phyloP scores from a whole-genome alignment of 331 rosid genomes.

The Malus hybrid region DNA sequence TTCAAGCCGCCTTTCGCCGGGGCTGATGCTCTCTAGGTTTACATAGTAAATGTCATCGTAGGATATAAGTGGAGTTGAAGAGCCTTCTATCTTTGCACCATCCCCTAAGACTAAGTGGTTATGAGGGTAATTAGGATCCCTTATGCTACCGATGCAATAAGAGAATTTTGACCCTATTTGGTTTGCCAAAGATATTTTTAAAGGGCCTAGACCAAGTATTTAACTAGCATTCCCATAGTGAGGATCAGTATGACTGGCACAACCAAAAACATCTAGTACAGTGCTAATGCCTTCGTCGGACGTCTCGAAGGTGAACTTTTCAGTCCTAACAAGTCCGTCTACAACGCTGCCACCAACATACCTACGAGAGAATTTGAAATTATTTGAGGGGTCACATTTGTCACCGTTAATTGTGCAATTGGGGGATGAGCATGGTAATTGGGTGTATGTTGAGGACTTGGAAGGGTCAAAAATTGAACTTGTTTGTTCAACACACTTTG shows the following conservation, averaged over 20 bases:
- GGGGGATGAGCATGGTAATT: neutral
- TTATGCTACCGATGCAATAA: conserved; percentile 16
- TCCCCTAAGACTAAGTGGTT: conserved; percentile 14
- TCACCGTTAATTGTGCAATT: neutral
- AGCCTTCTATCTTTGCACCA: conserved; percentile 9
- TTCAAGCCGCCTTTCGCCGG: neutral
- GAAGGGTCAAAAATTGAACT: neutral
- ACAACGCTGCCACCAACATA: neutral
- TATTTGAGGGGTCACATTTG: neutral
- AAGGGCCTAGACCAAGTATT: conserved; percentile 13
- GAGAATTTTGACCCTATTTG: conserved; percentile 13
- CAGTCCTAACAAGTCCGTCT: neutral
- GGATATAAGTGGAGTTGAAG: conserved; percentile 1
- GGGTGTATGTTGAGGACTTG: conserved; percentile 4
- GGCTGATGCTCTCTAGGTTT: conserved; percentile 3
- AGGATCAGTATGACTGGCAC: neutral
- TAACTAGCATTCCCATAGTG: neutral
- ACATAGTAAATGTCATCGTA: neutral
- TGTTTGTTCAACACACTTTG: neutral
- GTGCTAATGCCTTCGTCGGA: neutral
- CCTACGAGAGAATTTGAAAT: neutral
- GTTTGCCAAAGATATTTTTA: conserved; percentile 1
- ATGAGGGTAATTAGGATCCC: conserved; percentile 10
- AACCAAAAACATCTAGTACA: neutral
- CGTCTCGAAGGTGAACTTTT: conserved; percentile 9